These are phyloP conservation scores for Lunularia cruciata DNA, from an alignment of 225 moss, liverwort and hornwort species.

Conservation along the genomic window DNA sequence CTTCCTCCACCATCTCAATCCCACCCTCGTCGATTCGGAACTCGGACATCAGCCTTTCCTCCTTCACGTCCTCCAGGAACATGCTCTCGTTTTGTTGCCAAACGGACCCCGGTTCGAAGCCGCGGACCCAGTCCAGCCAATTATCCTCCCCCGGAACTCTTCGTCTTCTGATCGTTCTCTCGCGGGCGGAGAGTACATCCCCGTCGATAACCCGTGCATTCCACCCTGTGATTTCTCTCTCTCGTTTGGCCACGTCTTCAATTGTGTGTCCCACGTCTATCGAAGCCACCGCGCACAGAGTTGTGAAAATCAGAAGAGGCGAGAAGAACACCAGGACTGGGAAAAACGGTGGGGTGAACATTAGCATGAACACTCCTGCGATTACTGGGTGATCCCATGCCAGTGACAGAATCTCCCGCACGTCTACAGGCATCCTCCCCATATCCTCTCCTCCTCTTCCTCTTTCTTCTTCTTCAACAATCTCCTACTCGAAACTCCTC, in stretches of 20 bases:
- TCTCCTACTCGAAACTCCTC: no score
- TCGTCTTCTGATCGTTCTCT: neutral
- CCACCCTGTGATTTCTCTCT: constrained; percentile 34
- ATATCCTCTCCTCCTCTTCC: neutral
- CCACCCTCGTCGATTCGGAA: constrained; percentile 31
- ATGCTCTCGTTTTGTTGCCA: constrained; percentile 12
- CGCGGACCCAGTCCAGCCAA: constrained; percentile 30
- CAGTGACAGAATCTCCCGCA: constrained; percentile 50
- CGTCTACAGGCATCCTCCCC: constrained; percentile 26
- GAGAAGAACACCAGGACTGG: constrained; percentile 52
- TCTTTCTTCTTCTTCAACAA: neutral
- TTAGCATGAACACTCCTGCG: constrained; percentile 53
- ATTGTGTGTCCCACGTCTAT: constrained; percentile 70
- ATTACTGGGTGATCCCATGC: constrained; percentile 72
- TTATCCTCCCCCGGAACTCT: constrained; percentile 33
- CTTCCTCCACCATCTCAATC: constrained; percentile 25
- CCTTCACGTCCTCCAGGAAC: constrained; percentile 25
- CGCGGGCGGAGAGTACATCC: constrained; percentile 9
- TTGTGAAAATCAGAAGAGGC: constrained; percentile 55
- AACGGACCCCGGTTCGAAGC: constrained; percentile 12
- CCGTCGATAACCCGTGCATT: constrained; percentile 28
- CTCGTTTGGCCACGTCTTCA: constrained; percentile 45
- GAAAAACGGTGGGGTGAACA: constrained; percentile 53
- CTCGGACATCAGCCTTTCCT: constrained; percentile 22
- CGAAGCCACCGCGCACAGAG: constrained; percentile 46